Evolutionary conservation across 176 grass and related monocot genomes (phyloP), one percentile per base, ranked within the genome.

Genomic region (Calamus simplicifolius): DNA sequence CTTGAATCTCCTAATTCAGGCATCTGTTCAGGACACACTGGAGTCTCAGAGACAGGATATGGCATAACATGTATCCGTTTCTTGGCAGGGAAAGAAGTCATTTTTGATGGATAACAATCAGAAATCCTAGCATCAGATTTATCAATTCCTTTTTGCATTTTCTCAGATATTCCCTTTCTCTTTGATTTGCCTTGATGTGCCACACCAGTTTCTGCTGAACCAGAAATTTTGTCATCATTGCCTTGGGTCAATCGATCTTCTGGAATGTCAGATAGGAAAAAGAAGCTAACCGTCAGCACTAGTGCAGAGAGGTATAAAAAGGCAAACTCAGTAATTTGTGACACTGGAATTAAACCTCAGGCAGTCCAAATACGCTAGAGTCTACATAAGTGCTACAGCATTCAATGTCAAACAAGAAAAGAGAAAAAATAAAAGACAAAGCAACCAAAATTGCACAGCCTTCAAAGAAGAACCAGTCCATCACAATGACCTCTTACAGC

Each of bases 51-150:
- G 58, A 74, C 63, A 68, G 83, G 67, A 54, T 79, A 77, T 67
- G 78, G 74, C 6, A 62, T 73, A 19, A 90, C 91, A 2, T 82
- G 86, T 81, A 96, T 57, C 64, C 91, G 82, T 75, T 96, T 90
- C 57, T 90, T 96, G 18, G 74, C 71, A 63, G 80, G 74, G 55
- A 96, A 85, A 69, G 82, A 85, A 80, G 77, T 77, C 29, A 79
- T 80, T 50, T 61, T 65, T 49, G 75, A 29, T 49, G 50, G 48
- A 25, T 19, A 6, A 48, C 71, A 69, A 80, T 43, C 19, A 74
- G 75, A 82, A 73, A 27, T 51, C 5, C 4, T 27, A 48, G 56
- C 2, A 57, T 27, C 58, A 67, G 27, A 27, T 54, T 70, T 84
- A 5, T 19, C 15, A 55, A 64, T 49, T 13, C 52, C 19, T 25